phyloP scores from a whole-genome alignment of 306 rosid species.

The Trifolium pratense region DNA sequence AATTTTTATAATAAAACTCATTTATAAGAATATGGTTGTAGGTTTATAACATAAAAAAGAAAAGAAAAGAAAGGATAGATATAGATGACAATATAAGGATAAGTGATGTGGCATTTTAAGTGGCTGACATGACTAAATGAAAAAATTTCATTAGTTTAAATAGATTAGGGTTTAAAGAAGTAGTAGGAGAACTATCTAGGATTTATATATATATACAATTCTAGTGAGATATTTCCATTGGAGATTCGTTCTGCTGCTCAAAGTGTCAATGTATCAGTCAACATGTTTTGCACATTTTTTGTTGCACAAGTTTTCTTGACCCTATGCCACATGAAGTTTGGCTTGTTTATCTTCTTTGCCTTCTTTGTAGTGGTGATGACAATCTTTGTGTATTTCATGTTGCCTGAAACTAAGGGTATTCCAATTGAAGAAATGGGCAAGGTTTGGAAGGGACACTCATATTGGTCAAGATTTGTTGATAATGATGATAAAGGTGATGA shows the following conservation, averaged over 20 bases:
- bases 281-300: conserved; percentile 3
- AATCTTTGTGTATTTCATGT: background rate
- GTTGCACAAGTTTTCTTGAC: conserved; percentile 6
- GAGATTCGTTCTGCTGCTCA: conserved; percentile 14
- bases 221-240: conserved; percentile 12
- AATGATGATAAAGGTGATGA: background rate
- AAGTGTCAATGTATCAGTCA: conserved; percentile 1
- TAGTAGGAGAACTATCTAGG: too few relatives aligned
- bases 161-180: too few relatives aligned
- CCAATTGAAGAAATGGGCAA: conserved; percentile 5
- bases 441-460: conserved; percentile 3
- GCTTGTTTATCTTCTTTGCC: conserved; percentile 9
- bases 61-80: too few relatives aligned
- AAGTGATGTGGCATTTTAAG: too few relatives aligned
- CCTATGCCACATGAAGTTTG: conserved; percentile 14
- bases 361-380: conserved; percentile 13
- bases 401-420: conserved; percentile 13
- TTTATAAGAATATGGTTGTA: too few relatives aligned
- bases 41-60: too few relatives aligned
- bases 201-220: too few relatives aligned
- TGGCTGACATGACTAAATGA: too few relatives aligned
- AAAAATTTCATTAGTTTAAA: too few relatives aligned
- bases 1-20: too few relatives aligned
- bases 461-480: conserved; percentile 12
- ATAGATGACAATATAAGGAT: too few relatives aligned